These are phyloP conservation scores for Lactifluus subvellereus DNA, from an alignment of 768 basidiomycete genomes.

Conservation along the genomic window DNA sequence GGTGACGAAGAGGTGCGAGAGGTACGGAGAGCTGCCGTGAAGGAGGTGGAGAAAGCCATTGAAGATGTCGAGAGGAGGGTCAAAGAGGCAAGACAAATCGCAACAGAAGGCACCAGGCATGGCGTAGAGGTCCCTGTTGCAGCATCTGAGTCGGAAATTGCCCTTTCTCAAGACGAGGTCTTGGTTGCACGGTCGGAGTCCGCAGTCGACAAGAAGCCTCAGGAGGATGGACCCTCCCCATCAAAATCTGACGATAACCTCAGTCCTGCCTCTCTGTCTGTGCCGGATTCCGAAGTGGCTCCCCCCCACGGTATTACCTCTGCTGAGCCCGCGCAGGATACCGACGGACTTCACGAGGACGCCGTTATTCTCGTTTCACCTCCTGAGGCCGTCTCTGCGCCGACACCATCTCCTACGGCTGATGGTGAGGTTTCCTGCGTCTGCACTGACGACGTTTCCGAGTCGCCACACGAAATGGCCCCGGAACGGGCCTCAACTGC, in stretches of 20 bases:
- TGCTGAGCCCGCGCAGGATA: neutral
- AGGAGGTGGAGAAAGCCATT: constrained; percentile 55
- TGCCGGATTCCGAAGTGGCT: neutral
- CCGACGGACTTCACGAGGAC: neutral
- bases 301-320: too few species aligned
- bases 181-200: neutral
- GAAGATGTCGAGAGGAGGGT: constrained; percentile 40
- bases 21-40: constrained; percentile 47
- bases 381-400: neutral
- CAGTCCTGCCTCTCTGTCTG: neutral
- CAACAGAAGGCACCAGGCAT: neutral
- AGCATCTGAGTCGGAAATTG: neutral
- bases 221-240: neutral
- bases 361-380: neutral
- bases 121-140: neutral
- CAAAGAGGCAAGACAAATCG: neutral
- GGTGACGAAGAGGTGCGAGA: constrained; percentile 51
- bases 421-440: neutral
- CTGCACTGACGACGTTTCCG: neutral
- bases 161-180: neutral
- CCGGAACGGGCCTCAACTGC: neutral
- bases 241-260: neutral
- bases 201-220: neutral
- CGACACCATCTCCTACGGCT: neutral
- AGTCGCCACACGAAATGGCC: neutral